Evolutionary conservation across 2,329 filamentous ascomycete species (phyloP).

Genomic region (Apiospora kogelbergensis): DNA sequence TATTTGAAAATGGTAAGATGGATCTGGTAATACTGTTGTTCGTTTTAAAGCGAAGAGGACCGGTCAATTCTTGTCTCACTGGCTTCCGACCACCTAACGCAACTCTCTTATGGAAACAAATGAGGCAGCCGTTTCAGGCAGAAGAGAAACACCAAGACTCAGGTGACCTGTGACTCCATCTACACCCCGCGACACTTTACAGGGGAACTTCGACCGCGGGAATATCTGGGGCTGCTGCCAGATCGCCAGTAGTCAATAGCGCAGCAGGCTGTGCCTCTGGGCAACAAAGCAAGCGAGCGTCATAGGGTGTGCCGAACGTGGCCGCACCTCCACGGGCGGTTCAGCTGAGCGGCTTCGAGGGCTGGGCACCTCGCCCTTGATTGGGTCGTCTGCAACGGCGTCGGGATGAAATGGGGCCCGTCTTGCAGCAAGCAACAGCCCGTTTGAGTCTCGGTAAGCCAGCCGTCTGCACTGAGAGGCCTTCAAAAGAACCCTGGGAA

Average conservation of each 20-base stretch:
- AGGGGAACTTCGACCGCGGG: background rate
- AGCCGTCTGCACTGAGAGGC: background rate
- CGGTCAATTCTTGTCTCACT: background rate
- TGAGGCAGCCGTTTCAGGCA: slow-evolving; percentile 4
- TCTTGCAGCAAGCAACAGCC: background rate
- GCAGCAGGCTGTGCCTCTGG: background rate
- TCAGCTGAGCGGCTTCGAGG: background rate
- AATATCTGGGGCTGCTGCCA: background rate
- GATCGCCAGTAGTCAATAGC: background rate
- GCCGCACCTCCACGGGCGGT: slow-evolving; percentile 4
- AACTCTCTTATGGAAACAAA: slow-evolving; percentile 1
- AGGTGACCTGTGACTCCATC: background rate
- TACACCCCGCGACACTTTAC: background rate
- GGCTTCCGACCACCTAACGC: background rate
- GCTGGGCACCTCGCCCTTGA: background rate
- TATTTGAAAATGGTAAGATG: no score
- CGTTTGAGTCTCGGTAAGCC: background rate
- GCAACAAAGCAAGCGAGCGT: background rate
- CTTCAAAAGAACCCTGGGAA: background rate
- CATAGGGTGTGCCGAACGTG: background rate
- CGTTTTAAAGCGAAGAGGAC: background rate
- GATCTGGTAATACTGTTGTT: background rate
- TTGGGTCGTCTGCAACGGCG: background rate
- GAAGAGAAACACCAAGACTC: background rate
- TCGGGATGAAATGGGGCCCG: background rate